These are phyloP conservation scores for Candida manassasensis DNA, from an alignment of 805 yeast species.

Conservation along the genomic window DNA sequence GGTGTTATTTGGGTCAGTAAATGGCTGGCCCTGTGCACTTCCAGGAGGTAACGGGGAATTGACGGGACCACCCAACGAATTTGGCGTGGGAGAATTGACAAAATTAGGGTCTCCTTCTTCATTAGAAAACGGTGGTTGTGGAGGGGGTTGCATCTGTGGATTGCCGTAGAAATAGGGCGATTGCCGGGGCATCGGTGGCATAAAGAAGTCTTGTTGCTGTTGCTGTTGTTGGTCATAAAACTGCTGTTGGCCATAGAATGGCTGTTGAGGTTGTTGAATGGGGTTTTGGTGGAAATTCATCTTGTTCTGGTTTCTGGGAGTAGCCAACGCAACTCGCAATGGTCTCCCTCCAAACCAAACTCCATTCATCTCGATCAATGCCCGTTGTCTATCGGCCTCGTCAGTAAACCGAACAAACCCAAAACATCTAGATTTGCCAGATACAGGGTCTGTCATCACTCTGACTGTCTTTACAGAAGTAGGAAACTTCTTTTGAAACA, in stretches of 20 bases:
- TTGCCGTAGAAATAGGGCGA: constrained; percentile 8
- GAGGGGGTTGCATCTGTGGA: constrained; percentile 11
- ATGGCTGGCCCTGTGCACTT: constrained; percentile 21
- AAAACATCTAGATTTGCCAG: constrained; percentile 73
- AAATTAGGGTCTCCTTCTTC: neutral
- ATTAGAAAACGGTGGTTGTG: constrained; percentile 4
- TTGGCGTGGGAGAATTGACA: constrained; percentile 1
- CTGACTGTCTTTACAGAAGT: constrained; percentile 71
- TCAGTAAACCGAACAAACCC: constrained; percentile 76
- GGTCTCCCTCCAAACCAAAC: constrained; percentile 77
- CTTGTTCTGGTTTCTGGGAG: constrained; percentile 49
- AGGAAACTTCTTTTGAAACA: constrained; percentile 62
- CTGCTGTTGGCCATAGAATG: constrained; percentile 5
- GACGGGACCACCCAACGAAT: neutral
- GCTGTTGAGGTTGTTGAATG: constrained; percentile 5
- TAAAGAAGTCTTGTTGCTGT: constrained; percentile 9
- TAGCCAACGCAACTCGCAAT: constrained; percentile 72
- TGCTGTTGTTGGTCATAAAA: constrained; percentile 8
- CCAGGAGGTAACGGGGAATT: constrained; percentile 6
- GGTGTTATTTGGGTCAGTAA: constrained; percentile 58
- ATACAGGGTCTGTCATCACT: constrained; percentile 81
- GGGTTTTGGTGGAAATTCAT: constrained; percentile 4
- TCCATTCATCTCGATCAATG: constrained; percentile 72
- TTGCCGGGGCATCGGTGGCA: constrained; percentile 4
- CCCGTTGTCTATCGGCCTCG: constrained; percentile 63